Evolutionary conservation across 345 rosid genomes (phyloP).

Genomic region (Pistacia atlantica): DNA sequence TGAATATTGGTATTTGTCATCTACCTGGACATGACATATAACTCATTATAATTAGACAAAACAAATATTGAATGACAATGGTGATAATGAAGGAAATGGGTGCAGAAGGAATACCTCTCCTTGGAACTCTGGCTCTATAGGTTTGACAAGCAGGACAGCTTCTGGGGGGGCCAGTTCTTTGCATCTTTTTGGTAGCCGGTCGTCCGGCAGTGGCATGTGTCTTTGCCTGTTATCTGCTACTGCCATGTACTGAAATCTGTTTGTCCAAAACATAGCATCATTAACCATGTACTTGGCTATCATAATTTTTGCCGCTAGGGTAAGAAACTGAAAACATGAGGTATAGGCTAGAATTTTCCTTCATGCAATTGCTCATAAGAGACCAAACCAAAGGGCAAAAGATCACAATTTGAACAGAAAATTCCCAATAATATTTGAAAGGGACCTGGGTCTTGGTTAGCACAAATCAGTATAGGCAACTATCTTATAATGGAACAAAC

Average conservation of each 20-base stretch:
- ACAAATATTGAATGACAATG: background rate
- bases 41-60: background rate
- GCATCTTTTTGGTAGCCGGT: slow-evolving; percentile 54
- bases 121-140: slow-evolving; percentile 71
- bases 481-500: background rate
- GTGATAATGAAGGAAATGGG: background rate
- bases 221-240: slow-evolving; percentile 71
- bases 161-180: slow-evolving; percentile 67
- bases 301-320: background rate
- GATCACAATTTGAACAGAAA: background rate
- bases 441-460: background rate
- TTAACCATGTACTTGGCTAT: background rate
- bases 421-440: background rate
- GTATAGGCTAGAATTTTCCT: background rate
- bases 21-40: slow-evolving; percentile 47
- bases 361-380: background rate
- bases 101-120: slow-evolving; percentile 60
- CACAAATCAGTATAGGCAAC: background rate
- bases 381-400: background rate
- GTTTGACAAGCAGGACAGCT: slow-evolving; percentile 77
- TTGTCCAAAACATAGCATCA: background rate
- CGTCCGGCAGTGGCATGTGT: slow-evolving; percentile 81
- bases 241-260: slow-evolving; percentile 77
- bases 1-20: slow-evolving; percentile 89
- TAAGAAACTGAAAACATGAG: too few relatives aligned